Evolutionary conservation across 257 asterid species (phyloP).

Genomic region (Ligustrum vulgare): DNA sequence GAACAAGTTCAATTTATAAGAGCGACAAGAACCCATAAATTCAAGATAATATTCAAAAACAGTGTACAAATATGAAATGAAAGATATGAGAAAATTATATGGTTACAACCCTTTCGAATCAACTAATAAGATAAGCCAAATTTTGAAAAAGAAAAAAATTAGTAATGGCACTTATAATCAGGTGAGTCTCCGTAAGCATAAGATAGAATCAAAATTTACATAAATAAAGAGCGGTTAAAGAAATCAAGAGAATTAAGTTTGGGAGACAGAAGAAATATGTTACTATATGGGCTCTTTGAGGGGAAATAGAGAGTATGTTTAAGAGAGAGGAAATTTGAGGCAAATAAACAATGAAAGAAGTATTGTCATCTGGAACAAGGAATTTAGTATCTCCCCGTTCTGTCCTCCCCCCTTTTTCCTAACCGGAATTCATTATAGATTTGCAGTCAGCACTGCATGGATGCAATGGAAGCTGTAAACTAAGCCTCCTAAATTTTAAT

Average conservation of each 20-base stretch:
- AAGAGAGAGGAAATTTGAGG: background rate
- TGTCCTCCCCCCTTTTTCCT: no score
- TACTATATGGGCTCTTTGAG: background rate
- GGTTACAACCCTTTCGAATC: background rate
- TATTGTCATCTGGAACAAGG: background rate
- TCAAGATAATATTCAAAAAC: background rate
- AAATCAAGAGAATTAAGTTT: background rate
- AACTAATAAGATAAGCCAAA: background rate
- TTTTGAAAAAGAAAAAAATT: background rate
- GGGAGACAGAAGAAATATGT: background rate
- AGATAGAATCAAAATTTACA: background rate
- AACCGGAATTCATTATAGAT: no score
- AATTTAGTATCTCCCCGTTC: background rate
- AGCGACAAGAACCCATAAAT: background rate
- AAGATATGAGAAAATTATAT: background rate
- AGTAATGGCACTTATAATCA: background rate
- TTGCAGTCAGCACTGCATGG: no score
- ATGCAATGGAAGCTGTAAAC: no score
- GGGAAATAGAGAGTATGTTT: background rate
- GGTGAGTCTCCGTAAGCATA: background rate
- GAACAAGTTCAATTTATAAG: background rate
- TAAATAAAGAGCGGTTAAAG: background rate
- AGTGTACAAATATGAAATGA: background rate
- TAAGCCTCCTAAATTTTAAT: no score
- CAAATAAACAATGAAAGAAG: background rate